phyloP scores from a whole-genome alignment of 1,284 basidiomycete species.

The Fomes fomentarius region DNA sequence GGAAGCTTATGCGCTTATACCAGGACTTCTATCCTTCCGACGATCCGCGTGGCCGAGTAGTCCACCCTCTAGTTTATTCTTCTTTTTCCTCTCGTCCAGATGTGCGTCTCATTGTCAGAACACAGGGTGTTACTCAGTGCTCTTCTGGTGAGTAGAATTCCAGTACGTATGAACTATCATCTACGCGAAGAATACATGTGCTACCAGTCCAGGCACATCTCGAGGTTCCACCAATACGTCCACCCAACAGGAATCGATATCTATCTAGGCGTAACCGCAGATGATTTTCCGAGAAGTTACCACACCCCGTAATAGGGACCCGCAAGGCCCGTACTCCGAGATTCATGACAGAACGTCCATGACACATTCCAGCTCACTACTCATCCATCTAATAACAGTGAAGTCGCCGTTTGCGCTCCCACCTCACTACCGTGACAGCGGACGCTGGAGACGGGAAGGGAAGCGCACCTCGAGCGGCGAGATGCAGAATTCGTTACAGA shows the following conservation, averaged over 20 bases:
- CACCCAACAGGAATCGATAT: no score
- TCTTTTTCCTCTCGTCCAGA: slow-evolving; percentile 20
- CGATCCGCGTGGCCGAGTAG: no score
- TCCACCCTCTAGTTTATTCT: no score
- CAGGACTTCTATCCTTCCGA: background rate
- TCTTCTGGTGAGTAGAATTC: background rate
- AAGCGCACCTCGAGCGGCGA: no score
- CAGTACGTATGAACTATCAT: background rate
- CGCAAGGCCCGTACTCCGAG: slow-evolving; percentile 33
- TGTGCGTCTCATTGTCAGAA: background rate
- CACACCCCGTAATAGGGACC: no score
- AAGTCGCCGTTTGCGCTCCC: no score
- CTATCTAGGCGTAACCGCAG: background rate
- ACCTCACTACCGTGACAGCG: slow-evolving; percentile 83
- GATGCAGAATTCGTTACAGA: no score
- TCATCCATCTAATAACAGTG: no score
- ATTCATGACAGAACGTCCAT: slow-evolving; percentile 77
- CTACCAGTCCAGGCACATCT: slow-evolving; percentile 15
- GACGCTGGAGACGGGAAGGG: no score
- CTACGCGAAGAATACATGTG: slow-evolving; percentile 21
- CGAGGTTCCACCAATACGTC: no score
- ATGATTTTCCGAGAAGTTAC: background rate
- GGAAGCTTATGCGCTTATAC: background rate
- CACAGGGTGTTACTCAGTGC: no score
- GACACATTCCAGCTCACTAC: slow-evolving; percentile 53